A percentile compares a stretch with the other conserved stretches of the same genome.
These are phyloP conservation scores for Abortiporus biennis DNA, from an alignment of 1,284 basidiomycete species.

Conservation along the genomic window DNA sequence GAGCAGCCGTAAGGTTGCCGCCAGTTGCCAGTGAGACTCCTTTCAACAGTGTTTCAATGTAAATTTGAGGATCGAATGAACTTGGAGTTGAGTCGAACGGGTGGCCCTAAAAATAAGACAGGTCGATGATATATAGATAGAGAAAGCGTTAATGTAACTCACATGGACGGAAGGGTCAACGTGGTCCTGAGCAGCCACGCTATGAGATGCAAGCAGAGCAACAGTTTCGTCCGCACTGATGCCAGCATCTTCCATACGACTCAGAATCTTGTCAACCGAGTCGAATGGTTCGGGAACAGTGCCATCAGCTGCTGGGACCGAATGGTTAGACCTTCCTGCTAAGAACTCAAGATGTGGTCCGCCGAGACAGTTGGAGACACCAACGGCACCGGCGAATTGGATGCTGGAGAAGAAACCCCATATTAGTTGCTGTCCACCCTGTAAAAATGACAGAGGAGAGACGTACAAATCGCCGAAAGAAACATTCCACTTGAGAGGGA, in stretches of 20 bases:
- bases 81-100: conserved; percentile 29
- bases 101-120: background rate
- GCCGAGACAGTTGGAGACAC: conserved; percentile 30
- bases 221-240: conserved; percentile 31
- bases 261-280: conserved; percentile 25
- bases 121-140: background rate
- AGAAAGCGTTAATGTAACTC: background rate
- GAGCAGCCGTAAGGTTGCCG: background rate
- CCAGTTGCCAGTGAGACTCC: background rate
- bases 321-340: conserved; percentile 26
- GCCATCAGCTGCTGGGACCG: conserved; percentile 21
- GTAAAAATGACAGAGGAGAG: background rate
- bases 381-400: conserved; percentile 36
- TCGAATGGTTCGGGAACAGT: conserved; percentile 28
- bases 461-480: conserved; percentile 33
- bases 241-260: conserved; percentile 32
- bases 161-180: conserved; percentile 27
- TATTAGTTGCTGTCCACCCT: background rate
- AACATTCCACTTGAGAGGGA: conserved; percentile 27
- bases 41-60: conserved; percentile 25
- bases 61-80: conserved; percentile 33
- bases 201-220: conserved; percentile 31
- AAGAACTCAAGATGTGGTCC: conserved; percentile 29
- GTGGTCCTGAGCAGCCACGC: conserved; percentile 30
- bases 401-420: conserved; percentile 19